Percentiles rank a stretch among this genome's conserved stretches.
Conservation (phyloP, 176 grass and related monocot genomes). For the Saccharum spontaneum region DNA sequence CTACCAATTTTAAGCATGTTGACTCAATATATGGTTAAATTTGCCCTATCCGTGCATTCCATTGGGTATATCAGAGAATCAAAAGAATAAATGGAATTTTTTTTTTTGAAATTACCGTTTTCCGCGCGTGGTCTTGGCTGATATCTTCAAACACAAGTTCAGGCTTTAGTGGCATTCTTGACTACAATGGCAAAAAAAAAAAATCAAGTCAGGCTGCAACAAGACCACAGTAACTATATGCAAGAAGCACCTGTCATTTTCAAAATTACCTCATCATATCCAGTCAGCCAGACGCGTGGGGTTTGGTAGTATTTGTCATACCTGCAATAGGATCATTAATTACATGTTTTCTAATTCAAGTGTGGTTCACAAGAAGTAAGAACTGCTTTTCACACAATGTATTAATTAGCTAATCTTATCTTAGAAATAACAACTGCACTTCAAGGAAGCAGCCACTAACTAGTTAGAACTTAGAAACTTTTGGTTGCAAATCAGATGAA, state of each 20-base stretch:
- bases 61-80: conserved; percentile 29
- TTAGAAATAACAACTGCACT: not conserved
- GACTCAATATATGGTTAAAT: not conserved
- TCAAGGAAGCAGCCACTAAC: conserved; percentile 19
- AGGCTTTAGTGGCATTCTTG: conserved; percentile 72
- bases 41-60: not conserved
- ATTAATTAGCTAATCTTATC: conserved; percentile 1
- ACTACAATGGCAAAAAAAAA: conserved; percentile 47
- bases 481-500: not conserved
- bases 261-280: conserved; percentile 92
- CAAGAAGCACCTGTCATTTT: not conserved
- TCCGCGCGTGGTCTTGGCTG: conserved; percentile 96
- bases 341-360: not conserved
- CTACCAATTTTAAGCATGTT: conserved; percentile 2
- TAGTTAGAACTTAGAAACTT: not conserved
- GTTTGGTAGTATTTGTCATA: conserved; percentile 98
- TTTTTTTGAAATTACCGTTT: conserved; percentile 78
- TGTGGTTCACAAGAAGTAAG: not conserved
- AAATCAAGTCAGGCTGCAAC: conserved; percentile 20
- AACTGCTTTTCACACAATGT: not conserved
- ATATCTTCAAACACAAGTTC: conserved; percentile 98
- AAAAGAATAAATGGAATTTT: conserved; percentile 9
- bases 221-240: conserved; percentile 1
- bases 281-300: conserved; percentile 96
- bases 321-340: conserved; percentile 50